phyloP scores from a whole-genome alignment of 257 asterid genomes.

The Forsythia suspensa region DNA sequence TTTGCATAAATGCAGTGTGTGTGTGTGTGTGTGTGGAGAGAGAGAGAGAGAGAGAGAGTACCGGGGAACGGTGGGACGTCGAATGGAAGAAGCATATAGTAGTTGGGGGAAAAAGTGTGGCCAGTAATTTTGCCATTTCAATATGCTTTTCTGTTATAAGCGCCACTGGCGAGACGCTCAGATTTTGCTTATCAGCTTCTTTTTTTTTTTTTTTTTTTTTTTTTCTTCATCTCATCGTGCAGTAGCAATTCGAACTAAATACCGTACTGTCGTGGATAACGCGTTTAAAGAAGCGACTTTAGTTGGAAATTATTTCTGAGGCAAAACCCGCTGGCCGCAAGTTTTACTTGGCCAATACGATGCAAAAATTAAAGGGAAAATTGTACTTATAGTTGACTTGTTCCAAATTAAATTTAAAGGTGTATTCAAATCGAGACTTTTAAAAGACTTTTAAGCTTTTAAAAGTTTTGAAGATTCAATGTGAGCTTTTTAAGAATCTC shows the following conservation, averaged over 20 bases:
- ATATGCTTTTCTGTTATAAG: slow-evolving; percentile 10
- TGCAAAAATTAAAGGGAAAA: too few relatives aligned
- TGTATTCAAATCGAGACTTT: too few relatives aligned
- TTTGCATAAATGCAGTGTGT: not conserved
- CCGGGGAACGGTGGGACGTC: slow-evolving; percentile 36
- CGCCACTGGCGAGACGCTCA: slow-evolving; percentile 16
- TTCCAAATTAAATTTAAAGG: too few relatives aligned
- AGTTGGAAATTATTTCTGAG: too few relatives aligned
- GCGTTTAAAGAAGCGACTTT: not conserved
- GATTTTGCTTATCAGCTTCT: slow-evolving; percentile 43
- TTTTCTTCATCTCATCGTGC: not conserved
- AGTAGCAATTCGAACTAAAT: slow-evolving; percentile 9
- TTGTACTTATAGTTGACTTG: too few relatives aligned
- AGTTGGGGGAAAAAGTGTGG: slow-evolving; percentile 10
- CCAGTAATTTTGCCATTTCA: slow-evolving; percentile 31
- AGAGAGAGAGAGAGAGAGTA: slow-evolving; percentile 10
- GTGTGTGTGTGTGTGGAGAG: too few relatives aligned
- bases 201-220: too few relatives aligned
- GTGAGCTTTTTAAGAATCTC: too few relatives aligned
- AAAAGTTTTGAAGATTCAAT: too few relatives aligned
- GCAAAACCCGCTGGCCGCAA: too few relatives aligned
- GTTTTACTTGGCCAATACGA: too few relatives aligned
- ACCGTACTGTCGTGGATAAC: not conserved
- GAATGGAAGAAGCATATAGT: slow-evolving; percentile 32
- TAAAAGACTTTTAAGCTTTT: too few relatives aligned